phyloP scores from a whole-genome alignment of 139 green algal species.

The Picochlorum sp. region DNA sequence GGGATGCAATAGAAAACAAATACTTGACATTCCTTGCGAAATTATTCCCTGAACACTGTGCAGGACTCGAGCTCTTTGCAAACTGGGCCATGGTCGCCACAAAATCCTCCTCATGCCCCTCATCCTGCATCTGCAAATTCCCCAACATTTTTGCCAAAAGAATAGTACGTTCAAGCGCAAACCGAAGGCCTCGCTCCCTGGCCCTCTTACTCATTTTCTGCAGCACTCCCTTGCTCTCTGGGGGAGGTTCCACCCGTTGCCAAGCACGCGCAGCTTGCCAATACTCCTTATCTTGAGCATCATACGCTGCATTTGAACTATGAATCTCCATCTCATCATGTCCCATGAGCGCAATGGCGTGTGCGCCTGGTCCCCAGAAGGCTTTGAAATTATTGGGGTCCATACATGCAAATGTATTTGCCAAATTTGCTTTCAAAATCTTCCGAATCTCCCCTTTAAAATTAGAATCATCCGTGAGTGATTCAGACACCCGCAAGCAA shows the following conservation, averaged over 20 bases:
- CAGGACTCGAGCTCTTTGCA: no score
- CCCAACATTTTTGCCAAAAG: constrained; percentile 32
- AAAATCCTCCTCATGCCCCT: no score
- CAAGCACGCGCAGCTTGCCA: neutral
- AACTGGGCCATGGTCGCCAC: no score
- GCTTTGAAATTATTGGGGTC: neutral
- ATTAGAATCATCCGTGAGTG: constrained; percentile 37
- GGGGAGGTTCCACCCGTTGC: neutral
- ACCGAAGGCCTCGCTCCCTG: neutral
- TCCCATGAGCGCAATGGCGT: neutral
- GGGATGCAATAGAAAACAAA: constrained; percentile 14
- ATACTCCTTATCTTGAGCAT: no score
- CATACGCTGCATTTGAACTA: neutral
- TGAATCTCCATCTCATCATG: neutral
- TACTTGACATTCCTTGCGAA: constrained; percentile 15
- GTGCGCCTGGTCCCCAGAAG: constrained; percentile 10
- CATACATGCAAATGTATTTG: constrained; percentile 9
- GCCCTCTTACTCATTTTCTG: no score
- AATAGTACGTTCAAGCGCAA: constrained; percentile 22
- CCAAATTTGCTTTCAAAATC: constrained; percentile 12
- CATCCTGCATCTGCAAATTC: constrained; percentile 21
- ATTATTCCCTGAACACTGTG: neutral
- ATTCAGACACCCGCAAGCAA: constrained; percentile 26
- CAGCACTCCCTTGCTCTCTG: neutral
- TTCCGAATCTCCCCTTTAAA: constrained; percentile 15